Conservation (phyloP, 2,329 filamentous ascomycete species). For the Tolypocladium paradoxum region DNA sequence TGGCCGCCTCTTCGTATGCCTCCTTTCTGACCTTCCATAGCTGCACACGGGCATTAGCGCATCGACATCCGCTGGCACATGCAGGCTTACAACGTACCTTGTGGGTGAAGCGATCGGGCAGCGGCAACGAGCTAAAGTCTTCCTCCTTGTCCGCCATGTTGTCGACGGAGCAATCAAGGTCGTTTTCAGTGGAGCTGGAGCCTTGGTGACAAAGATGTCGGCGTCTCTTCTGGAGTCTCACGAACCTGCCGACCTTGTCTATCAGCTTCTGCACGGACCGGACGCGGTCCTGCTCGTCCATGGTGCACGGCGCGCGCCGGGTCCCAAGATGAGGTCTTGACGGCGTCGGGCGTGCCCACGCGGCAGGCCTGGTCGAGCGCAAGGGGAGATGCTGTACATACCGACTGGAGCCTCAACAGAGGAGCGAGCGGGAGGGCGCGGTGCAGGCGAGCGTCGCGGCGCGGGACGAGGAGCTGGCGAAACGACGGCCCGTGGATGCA, state of each 20-base stretch:
- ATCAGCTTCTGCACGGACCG: constrained; percentile 19
- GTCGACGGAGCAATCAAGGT: constrained; percentile 8
- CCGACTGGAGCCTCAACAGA: background rate
- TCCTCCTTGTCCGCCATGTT: constrained; percentile 74
- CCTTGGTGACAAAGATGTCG: constrained; percentile 2
- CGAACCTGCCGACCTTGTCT: constrained; percentile 14
- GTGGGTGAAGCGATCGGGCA: constrained; percentile 73
- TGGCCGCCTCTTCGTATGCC: constrained; percentile 85
- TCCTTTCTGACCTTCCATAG: constrained; percentile 95
- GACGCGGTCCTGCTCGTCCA: background rate
- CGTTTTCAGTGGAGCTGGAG: constrained; percentile 9
- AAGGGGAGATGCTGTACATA: background rate
- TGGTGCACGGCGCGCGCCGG: background rate
- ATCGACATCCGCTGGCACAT: background rate
- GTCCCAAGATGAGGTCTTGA: background rate
- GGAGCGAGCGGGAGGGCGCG: background rate
- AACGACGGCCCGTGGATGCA: background rate
- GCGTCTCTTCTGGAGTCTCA: constrained; percentile 6
- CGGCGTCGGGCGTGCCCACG: background rate
- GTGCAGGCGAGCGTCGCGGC: background rate
- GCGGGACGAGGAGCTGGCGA: background rate
- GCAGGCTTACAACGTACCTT: constrained; percentile 43
- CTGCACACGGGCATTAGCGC: constrained; percentile 24
- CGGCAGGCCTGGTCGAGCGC: background rate
- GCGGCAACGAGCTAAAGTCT: constrained; percentile 68